These are phyloP conservation scores for Chlamydomonas schloesseri DNA, from an alignment of 139 green algal species.

Conservation along the genomic window DNA sequence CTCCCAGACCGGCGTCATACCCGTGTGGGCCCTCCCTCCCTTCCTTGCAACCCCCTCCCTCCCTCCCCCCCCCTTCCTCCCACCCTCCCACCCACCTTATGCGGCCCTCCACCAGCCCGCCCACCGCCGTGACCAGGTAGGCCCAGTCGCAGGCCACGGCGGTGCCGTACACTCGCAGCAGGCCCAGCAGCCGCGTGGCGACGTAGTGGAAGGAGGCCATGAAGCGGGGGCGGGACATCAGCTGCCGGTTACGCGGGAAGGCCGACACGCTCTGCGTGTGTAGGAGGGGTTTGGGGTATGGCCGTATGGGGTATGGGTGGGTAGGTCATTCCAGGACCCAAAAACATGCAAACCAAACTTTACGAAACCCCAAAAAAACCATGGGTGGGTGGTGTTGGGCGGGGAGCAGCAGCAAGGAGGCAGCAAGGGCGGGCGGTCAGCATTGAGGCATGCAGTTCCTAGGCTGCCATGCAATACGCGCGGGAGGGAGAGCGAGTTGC, in stretches of 20 bases:
- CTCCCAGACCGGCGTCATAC: too few species aligned
- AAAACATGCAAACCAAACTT: too few species aligned
- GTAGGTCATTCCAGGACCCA: too few species aligned
- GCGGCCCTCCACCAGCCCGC: slow-evolving; percentile 2
- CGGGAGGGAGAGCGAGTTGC: too few species aligned
- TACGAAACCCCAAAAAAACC: too few species aligned
- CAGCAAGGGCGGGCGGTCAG: too few species aligned
- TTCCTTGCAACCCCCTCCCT: too few species aligned
- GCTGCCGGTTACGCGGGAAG: slow-evolving; percentile 3
- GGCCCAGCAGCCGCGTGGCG: neutral
- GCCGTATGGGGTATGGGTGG: neutral
- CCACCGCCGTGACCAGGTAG: neutral
- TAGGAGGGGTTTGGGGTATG: neutral
- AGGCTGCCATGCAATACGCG: too few species aligned
- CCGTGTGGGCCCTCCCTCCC: too few species aligned
- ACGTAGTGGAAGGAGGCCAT: neutral
- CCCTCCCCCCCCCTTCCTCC: neutral
- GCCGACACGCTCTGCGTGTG: neutral
- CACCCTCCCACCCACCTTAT: neutral
- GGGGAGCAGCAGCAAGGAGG: too few species aligned
- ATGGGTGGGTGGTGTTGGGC: too few species aligned
- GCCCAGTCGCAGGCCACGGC: slow-evolving; percentile 8
- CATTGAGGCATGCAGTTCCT: too few species aligned
- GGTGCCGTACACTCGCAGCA: slow-evolving; percentile 23
- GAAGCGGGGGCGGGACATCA: slow-evolving; percentile 21